Base-by-base conservation (phyloP, 208 protist genomes). In the Angomonas ambiguus region DNA sequence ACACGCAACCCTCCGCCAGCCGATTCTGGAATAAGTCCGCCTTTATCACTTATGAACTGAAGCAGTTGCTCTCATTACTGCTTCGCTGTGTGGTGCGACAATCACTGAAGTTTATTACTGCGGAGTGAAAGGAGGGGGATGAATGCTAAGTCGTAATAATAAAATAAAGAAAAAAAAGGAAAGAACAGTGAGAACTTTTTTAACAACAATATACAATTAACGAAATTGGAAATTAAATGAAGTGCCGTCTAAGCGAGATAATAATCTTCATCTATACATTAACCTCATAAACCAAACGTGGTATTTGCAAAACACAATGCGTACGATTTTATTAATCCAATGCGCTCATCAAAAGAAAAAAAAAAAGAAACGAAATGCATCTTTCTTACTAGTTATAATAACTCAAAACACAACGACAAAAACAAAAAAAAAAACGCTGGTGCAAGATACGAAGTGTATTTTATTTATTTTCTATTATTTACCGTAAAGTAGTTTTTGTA, bases 1-100 rank as follows among this genome's bases (percentile, higher is more conserved):
- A 77, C 62, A 79, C 73, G 24, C 72, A 71, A 48, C 76, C 76
- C 18, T 71, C 76, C 0, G 71, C 79, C 0, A 77, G 81, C 25
- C 71, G 66, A 22, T 67, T 87, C 51, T 87, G 80, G 69, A 65
- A 74, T 20, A 33, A 35, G 2, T 62, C 73, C 18, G 74, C 80
- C 3, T 91, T 91, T 62, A 65, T 67, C 4, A 62, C 74, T 13
- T 91, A 91, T 55, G 65, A 82, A 60, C 25, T 79, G 55, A 91
- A 88, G 55, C 82, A 91, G 53, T 59, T 79, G 30, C 30, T 82
- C 24, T 70, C 71, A 0, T 51, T 91, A 2, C 67, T 91, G 33
- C 63, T 94, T 33, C 78, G 83, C n/a, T 81, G 49, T 60, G 42
- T 69, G 0, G 48, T 87, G 20, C 79, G 85, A 42, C 69, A 67